Evolutionary conservation across 2,329 filamentous ascomycete genomes (phyloP).

Genomic region (Alternaria infectoria): DNA sequence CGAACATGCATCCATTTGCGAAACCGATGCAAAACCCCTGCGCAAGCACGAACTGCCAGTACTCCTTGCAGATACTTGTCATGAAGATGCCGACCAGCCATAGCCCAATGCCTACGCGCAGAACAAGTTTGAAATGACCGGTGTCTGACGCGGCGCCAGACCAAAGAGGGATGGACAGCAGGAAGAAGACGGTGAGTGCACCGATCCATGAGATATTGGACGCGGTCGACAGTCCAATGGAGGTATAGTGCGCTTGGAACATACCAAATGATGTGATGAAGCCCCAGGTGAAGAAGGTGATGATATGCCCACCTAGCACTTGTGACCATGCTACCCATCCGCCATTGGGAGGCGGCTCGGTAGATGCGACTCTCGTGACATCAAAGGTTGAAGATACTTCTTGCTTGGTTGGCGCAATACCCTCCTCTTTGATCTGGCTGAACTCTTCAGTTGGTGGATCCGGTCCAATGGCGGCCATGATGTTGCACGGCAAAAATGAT

Average conservation of each 20-base stretch:
- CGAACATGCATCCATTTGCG: slow-evolving; percentile 57
- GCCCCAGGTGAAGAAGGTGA: slow-evolving; percentile 52
- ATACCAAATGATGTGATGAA: slow-evolving; percentile 39
- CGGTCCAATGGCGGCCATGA: slow-evolving; percentile 3
- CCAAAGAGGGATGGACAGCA: slow-evolving; percentile 35
- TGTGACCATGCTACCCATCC: slow-evolving; percentile 54
- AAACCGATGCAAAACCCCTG: slow-evolving; percentile 44
- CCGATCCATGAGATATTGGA: slow-evolving; percentile 46
- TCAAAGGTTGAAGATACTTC: slow-evolving; percentile 1
- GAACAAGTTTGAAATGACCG: slow-evolving; percentile 35
- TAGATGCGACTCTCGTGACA: slow-evolving; percentile 10
- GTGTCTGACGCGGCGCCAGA: slow-evolving; percentile 37
- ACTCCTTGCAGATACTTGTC: slow-evolving; percentile 20
- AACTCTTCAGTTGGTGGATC: neutral
- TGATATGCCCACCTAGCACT: slow-evolving; percentile 48
- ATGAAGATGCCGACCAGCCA: slow-evolving; percentile 33
- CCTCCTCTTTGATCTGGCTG: neutral
- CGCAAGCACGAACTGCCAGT: slow-evolving; percentile 35
- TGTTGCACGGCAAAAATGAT: neutral
- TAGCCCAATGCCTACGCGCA: slow-evolving; percentile 31
- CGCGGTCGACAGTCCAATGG: slow-evolving; percentile 9
- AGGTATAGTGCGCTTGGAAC: slow-evolving; percentile 41
- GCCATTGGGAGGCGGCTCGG: slow-evolving; percentile 48
- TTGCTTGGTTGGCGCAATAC: neutral
- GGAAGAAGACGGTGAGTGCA: slow-evolving; percentile 39